Evolutionary conservation across 2,329 filamentous ascomycete genomes (phyloP), one percentile per base, ranked within the genome.

Genomic region (Hypoxylon sp.): DNA sequence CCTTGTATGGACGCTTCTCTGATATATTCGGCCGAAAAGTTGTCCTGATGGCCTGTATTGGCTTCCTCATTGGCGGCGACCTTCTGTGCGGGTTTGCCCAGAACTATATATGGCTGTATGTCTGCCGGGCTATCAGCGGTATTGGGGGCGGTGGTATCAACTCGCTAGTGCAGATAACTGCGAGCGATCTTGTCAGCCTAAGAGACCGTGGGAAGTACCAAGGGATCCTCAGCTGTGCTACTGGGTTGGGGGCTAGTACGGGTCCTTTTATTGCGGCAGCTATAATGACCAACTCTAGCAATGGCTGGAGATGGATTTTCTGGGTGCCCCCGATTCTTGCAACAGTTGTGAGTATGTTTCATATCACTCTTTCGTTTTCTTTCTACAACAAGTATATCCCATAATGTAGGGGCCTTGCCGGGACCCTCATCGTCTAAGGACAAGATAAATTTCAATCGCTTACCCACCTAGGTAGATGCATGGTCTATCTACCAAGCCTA

Each of bases 21-120:
- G 80, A 85, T 60, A 80, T 86, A 14, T 86, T 83, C 65, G 84
- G 85, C 3, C 78, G 85, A 2, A 80, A 82, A 47, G 79, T 74
- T 47, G 69, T 80, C 1, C 74, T 78, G 10, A 73, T 84, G 1
- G 51, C 71, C 3, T 73, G 80, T 1, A 77, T 84, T 3, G 74
- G 70, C 13, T 69, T 84, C 9, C 86, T 87, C 64, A 77, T 78
- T 1, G 63, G 85, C 1, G 85, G 85, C 0, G 84, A 82, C 62
- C 62, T 79, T 13, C 63, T 78, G 5, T 79, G 75, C 48, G 73
- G 76, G 2, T 73, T 76, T 22, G 69, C 77, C 5, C 60, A 68
- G 19, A 77, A 63, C 17, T 67, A 67, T 3, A 70, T 67, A 39
- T 71, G 72, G 75, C 70, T 80, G 11, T 79, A 79, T 47, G 69